phyloP scores from a whole-genome alignment of 2,329 filamentous ascomycete genomes.

The Leptographium radiaticola region DNA sequence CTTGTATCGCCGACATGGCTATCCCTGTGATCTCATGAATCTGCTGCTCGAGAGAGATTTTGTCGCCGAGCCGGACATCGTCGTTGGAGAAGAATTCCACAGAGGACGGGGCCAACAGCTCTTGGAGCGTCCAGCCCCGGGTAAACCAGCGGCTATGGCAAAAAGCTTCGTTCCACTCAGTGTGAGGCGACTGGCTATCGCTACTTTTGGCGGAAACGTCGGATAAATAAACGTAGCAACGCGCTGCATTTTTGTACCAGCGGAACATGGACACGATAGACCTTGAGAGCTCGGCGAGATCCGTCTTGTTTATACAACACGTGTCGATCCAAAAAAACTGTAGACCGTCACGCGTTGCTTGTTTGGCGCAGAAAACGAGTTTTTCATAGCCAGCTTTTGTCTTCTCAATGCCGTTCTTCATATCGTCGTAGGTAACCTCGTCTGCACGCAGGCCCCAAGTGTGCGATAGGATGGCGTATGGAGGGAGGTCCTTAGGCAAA shows the following conservation, averaged over 20 bases:
- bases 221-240: conserved; percentile 21
- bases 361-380: background rate
- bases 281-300: conserved; percentile 21
- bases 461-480: too few relatives aligned
- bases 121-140: conserved; percentile 14
- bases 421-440: too few relatives aligned
- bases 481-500: too few relatives aligned
- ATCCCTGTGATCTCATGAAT: too few relatives aligned
- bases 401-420: too few relatives aligned
- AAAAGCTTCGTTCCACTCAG: background rate
- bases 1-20: too few relatives aligned
- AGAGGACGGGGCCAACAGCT: conserved; percentile 11
- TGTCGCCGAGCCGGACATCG: too few relatives aligned
- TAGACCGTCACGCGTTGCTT: conserved; percentile 15
- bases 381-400: too few relatives aligned
- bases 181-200: background rate
- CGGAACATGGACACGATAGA: conserved; percentile 15
- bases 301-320: conserved; percentile 24
- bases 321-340: conserved; percentile 24
- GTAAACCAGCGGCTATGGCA: conserved; percentile 5
- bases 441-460: too few relatives aligned
- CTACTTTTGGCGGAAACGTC: conserved; percentile 11
- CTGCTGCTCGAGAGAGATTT: too few relatives aligned
- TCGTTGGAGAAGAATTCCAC: conserved; percentile 11
- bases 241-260: conserved; percentile 21